A percentile compares a stretch with the other conserved stretches of the same genome.
phyloP scores from a whole-genome alignment of 1,284 basidiomycete species.

The Nidula niveotomentosa region DNA sequence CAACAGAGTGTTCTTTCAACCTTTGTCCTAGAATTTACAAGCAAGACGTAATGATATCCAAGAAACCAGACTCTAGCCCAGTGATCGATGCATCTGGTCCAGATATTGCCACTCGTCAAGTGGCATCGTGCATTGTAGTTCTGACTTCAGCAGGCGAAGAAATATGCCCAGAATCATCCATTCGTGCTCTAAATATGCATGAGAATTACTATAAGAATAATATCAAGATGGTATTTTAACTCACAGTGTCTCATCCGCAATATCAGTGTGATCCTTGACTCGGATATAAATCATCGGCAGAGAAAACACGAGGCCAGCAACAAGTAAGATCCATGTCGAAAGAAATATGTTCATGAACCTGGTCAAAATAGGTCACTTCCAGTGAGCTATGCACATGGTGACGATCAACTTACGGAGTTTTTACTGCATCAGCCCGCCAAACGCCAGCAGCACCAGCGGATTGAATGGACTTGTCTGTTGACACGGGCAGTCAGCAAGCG shows the following conservation, averaged over 20 bases:
- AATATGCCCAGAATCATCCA: slow-evolving; percentile 28
- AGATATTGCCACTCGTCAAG: too few relatives aligned
- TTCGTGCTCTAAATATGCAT: slow-evolving; percentile 21
- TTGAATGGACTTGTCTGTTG: slow-evolving; percentile 52
- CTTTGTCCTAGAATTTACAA: too few relatives aligned
- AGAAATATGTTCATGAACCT: slow-evolving; percentile 56
- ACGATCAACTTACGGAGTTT: slow-evolving; percentile 34
- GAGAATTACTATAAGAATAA: neutral
- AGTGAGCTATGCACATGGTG: neutral
- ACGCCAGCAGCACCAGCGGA: slow-evolving; percentile 53
- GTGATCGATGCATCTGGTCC: too few relatives aligned
- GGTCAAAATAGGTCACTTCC: neutral
- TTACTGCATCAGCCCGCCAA: slow-evolving; percentile 49
- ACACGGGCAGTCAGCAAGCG: too few relatives aligned
- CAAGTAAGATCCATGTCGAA: slow-evolving; percentile 52
- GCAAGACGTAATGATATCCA: too few relatives aligned
- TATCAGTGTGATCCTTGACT: slow-evolving; percentile 46
- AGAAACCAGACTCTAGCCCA: too few relatives aligned
- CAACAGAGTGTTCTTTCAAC: too few relatives aligned
- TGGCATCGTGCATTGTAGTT: too few relatives aligned
- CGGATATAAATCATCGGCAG: slow-evolving; percentile 55
- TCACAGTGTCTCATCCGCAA: slow-evolving; percentile 44
- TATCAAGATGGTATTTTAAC: slow-evolving; percentile 12
- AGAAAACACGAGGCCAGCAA: slow-evolving; percentile 45
- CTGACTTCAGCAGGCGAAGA: neutral